Percentiles rank a stretch among this genome's conserved stretches.
Evolutionary conservation across 352 stramenopile species (phyloP).

Genomic region (Globisporangium emineosum): DNA sequence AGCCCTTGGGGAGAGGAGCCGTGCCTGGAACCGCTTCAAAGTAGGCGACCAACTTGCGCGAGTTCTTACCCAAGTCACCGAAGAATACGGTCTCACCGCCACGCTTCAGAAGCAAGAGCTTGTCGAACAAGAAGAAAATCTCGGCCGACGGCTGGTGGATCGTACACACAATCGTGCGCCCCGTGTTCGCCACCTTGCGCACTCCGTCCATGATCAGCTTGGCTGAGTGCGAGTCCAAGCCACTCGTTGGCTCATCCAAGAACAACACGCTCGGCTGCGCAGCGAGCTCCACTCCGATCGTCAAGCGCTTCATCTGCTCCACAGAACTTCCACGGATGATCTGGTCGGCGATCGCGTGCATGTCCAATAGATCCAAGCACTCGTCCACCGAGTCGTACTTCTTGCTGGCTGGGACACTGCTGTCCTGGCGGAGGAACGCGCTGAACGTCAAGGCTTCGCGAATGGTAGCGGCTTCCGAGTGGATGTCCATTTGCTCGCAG

Average conservation of each 20-base stretch:
- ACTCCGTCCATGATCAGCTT: conserved; percentile 80
- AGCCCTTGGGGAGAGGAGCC: conserved; percentile 13
- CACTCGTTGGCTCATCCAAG: conserved; percentile 72
- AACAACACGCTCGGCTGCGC: conserved; percentile 80
- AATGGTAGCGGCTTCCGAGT: conserved; percentile 76
- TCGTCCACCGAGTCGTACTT: conserved; percentile 37
- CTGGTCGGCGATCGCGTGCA: conserved; percentile 31
- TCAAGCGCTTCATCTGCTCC: conserved; percentile 53
- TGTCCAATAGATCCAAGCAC: conserved; percentile 31
- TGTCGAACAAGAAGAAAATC: conserved; percentile 83
- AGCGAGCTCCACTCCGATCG: conserved; percentile 68
- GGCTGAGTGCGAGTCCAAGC: conserved; percentile 79
- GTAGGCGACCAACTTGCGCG: conserved; percentile 22
- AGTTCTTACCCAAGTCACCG: conserved; percentile 19
- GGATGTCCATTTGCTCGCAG: conserved; percentile 78
- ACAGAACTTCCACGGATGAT: conserved; percentile 37
- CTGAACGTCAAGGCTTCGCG: conserved; percentile 84
- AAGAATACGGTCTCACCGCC: conserved; percentile 33
- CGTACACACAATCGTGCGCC: conserved; percentile 75
- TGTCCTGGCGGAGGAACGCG: conserved; percentile 51
- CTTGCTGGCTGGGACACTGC: conserved; percentile 19
- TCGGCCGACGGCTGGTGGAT: conserved; percentile 89
- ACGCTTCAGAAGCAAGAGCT: conserved; percentile 61
- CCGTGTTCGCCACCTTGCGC: conserved; percentile 60
- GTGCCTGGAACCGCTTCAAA: conserved; percentile 22